Evolutionary conservation across 176 grass and related monocot species (phyloP), one percentile per base, ranked within the genome.

Genomic region (Chloris gayana): DNA sequence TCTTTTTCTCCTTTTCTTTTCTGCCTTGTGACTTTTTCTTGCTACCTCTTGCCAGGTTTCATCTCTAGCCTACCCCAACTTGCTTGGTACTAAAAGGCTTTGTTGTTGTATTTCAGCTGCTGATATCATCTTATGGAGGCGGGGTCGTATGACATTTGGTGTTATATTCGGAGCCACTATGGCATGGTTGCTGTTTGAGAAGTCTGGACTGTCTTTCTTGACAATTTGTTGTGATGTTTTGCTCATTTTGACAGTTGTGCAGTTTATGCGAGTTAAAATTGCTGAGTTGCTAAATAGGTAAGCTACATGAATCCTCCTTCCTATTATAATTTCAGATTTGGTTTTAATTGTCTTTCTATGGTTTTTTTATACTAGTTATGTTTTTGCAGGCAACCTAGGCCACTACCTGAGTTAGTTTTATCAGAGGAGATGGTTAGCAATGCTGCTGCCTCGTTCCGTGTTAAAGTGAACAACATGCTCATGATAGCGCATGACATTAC

Each of bases 391-490:
- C 90, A 86, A 67, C 85, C 90, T 84, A 93, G 91, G 73, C 85
- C 88, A 71, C 85, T 99, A 42, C 96, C 96, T 66, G 93, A 99
- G 74, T 88, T 99, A 83, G 87, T 99, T 73, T 82, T 99, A 85
- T 95, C 96, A 86, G 96, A 99, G 83, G 96, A 99, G 80, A 99
- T 99, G 92, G 96, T 95, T 63, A 93, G 85, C 70, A 93, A 85
- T 59, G 80, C 88, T 1, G 93, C 96, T 31, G 88, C 93, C 53
- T 91, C 90, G 72, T 93, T 95, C 76, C 96, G 93, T 80, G 92
- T 94, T 72, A 90, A 92, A 87, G 69, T 99, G 47, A 99, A 99
- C 78, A 95, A 87, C 72, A 86, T 95, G 86, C 83, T 95, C 71
- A 89, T 93, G 90, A 90, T 93, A 84, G 93, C 96, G 9, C 96